A percentile compares a stretch with the other conserved stretches of the same genome.
phyloP scores from a whole-genome alignment of 2,329 filamentous ascomycete species.

The Stagonosporopsis rhizophila region DNA sequence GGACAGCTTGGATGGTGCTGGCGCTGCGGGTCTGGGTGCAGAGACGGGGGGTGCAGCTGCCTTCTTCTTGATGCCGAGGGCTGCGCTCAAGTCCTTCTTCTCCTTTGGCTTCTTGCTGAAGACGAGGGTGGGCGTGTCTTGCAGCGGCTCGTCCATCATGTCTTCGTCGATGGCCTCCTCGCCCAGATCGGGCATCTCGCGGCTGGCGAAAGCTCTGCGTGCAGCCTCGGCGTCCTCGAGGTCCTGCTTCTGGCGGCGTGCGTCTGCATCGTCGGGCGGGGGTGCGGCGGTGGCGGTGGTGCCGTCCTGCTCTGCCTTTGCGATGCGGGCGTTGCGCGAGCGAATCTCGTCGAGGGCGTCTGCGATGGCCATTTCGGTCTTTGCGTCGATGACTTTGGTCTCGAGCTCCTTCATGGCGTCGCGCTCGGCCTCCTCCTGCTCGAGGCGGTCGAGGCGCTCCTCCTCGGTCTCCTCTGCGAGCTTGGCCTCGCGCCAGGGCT shows the following conservation, averaged over 20 bases:
- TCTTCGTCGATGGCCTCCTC: slow-evolving; percentile 59
- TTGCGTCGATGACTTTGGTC: slow-evolving; percentile 89
- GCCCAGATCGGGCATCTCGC: slow-evolving; percentile 53
- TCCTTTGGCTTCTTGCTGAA: slow-evolving; percentile 83
- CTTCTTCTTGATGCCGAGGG: slow-evolving; percentile 81
- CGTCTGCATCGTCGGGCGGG: slow-evolving; percentile 60
- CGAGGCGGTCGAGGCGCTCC: slow-evolving; percentile 81
- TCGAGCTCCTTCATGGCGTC: slow-evolving; percentile 97
- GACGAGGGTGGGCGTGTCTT: slow-evolving; percentile 55
- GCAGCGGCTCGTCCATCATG: slow-evolving; percentile 47
- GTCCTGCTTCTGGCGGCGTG: slow-evolving; percentile 71
- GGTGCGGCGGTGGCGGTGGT: slow-evolving; percentile 59
- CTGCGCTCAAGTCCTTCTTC: slow-evolving; percentile 80
- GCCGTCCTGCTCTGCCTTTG: slow-evolving; percentile 73
- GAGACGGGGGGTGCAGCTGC: too few relatives aligned
- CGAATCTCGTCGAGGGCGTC: slow-evolving; percentile 96
- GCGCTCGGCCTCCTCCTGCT: slow-evolving; percentile 78
- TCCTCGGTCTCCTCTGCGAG: slow-evolving; percentile 81
- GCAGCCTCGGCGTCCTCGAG: slow-evolving; percentile 85
- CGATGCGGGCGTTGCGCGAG: slow-evolving; percentile 86
- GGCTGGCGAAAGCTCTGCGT: slow-evolving; percentile 71
- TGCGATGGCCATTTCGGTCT: slow-evolving; percentile 94
- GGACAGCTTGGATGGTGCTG: slow-evolving; percentile 27
- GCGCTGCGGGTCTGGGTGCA: too few relatives aligned
- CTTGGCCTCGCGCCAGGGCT: slow-evolving; percentile 80